Conservation (phyloP, 495 filamentous ascomycete species). For the Podospora conica region DNA sequence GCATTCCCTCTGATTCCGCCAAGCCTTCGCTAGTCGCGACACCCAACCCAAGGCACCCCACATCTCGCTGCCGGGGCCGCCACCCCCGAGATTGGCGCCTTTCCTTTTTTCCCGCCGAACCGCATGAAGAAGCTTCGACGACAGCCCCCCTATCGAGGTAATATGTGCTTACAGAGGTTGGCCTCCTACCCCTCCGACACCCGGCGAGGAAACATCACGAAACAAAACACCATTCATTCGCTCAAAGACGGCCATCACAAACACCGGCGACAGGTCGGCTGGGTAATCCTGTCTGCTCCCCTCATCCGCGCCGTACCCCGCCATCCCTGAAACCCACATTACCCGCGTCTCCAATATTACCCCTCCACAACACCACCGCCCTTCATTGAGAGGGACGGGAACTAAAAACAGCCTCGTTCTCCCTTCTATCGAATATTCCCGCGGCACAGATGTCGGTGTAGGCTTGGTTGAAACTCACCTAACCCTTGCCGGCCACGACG, state of each 20-base stretch:
- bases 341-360: neutral
- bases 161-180: neutral
- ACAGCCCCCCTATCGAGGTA: neutral
- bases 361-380: neutral
- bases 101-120: neutral
- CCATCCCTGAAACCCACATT: neutral
- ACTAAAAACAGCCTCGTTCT: neutral
- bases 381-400: neutral
- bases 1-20: neutral
- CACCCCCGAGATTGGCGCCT: neutral
- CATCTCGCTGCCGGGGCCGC: neutral
- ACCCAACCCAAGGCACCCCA: neutral
- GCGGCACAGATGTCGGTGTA: neutral
- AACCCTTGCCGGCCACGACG: neutral
- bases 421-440: too few relatives aligned
- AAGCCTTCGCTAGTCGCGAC: neutral
- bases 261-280: neutral
- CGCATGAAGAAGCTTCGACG: neutral
- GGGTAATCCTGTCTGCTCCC: neutral
- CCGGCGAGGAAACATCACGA: neutral
- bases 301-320: neutral
- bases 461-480: neutral
- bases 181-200: neutral
- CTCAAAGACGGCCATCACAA: neutral
- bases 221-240: neutral